Evolutionary conservation across 345 rosid genomes (phyloP).

Genomic region (Populus alba): DNA sequence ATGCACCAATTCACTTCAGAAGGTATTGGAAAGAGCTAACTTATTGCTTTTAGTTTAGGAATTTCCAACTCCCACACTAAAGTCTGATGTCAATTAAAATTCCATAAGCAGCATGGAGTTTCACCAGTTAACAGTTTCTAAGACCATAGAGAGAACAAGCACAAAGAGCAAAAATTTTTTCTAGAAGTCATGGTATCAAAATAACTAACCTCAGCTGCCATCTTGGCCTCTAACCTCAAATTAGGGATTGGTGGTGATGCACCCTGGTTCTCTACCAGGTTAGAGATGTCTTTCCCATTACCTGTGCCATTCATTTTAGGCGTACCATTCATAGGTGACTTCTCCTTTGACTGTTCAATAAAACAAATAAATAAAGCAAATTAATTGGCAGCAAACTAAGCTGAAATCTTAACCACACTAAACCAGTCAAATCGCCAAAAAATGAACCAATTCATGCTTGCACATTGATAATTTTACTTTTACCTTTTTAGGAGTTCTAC

Average conservation of each 20-base stretch:
- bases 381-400: not conserved
- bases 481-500: constrained; percentile 54
- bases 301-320: constrained; percentile 48
- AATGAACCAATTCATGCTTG: not conserved
- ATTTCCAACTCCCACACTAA: not conserved
- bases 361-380: not conserved
- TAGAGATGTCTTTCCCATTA: constrained; percentile 27
- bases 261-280: constrained; percentile 20
- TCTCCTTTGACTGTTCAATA: constrained; percentile 30
- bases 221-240: constrained; percentile 72
- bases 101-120: not conserved
- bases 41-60: not conserved
- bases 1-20: not conserved
- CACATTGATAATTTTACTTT: not conserved
- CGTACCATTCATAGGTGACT: constrained; percentile 51
- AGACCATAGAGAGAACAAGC: not conserved
- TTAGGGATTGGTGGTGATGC: constrained; percentile 43
- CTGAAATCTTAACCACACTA: not conserved
- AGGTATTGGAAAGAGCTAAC: not conserved
- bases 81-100: not conserved
- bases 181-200: not conserved
- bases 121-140: not conserved
- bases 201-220: constrained; percentile 71
- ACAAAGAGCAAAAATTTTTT: not conserved
- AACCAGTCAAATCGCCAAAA: not conserved